Conservation (phyloP, 345 rosid species). For the Combretum micranthum region DNA sequence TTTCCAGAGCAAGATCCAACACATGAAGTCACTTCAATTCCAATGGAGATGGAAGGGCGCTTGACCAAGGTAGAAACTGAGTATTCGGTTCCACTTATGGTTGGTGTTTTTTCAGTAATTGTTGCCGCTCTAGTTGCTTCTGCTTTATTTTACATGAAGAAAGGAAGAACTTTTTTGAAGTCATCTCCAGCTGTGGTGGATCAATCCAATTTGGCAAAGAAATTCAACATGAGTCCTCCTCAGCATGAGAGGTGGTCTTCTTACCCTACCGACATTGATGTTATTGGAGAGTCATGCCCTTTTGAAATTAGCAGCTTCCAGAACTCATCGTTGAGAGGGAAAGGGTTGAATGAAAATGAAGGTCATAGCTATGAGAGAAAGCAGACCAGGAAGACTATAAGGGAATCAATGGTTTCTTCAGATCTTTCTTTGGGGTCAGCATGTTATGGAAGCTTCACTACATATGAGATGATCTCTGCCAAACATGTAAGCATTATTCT, state of each 20-base stretch:
- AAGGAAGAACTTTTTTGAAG: conserved; percentile 8
- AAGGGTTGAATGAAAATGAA: conserved; percentile 21
- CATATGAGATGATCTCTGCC: conserved; percentile 57
- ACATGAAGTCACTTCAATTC: too few relatives aligned
- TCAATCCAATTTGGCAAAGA: conserved; percentile 15
- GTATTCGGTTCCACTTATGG: conserved; percentile 1
- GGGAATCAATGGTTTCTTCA: conserved; percentile 67
- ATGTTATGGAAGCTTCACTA: conserved; percentile 79
- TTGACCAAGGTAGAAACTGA: conserved; percentile 3
- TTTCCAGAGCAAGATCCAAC: too few relatives aligned
- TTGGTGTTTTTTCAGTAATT: conserved; percentile 22
- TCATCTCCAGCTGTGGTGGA: conserved; percentile 11
- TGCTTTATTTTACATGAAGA: conserved; percentile 25
- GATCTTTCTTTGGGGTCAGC: conserved; percentile 45
- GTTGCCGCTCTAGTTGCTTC: conserved; percentile 33
- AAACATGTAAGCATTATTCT: conserved; percentile 45
- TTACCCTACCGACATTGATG: conserved; percentile 33
- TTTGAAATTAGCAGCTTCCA: conserved; percentile 54
- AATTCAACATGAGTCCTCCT: conserved; percentile 21
- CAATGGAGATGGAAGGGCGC: too few relatives aligned
- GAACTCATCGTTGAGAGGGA: conserved; percentile 26
- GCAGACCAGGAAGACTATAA: conserved; percentile 22
- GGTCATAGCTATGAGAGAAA: conserved; percentile 40
- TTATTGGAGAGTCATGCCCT: conserved; percentile 35
- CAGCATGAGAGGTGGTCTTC: conserved; percentile 13